Percentiles rank a stretch among this genome's conserved stretches.
phyloP scores from a whole-genome alignment of 495 filamentous ascomycete species.

The Sordaria brevicollis region DNA sequence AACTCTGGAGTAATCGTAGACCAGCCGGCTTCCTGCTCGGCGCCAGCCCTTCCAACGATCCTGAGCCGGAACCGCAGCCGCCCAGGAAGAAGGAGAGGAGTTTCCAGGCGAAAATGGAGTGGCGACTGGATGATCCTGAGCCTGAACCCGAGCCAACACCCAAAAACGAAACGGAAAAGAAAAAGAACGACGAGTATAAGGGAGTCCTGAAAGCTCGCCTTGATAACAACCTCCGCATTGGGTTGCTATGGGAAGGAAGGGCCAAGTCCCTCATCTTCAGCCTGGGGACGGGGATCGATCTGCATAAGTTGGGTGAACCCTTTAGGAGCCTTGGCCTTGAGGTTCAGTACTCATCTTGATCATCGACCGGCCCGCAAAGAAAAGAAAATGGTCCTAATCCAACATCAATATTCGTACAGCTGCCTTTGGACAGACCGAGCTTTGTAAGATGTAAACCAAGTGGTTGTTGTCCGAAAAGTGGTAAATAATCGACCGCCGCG shows the following conservation, averaged over 20 bases:
- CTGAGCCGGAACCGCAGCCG: conserved; percentile 12
- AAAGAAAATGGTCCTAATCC: background rate
- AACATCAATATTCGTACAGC: background rate
- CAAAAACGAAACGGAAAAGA: background rate
- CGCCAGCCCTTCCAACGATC: conserved; percentile 11
- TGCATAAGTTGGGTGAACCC: conserved; percentile 58
- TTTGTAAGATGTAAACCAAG: background rate
- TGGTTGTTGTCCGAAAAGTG: background rate
- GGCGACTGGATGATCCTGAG: conserved; percentile 37
- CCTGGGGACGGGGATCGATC: conserved; percentile 68
- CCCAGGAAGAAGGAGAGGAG: conserved; percentile 32
- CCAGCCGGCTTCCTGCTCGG: conserved; percentile 33
- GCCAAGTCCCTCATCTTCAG: conserved; percentile 90
- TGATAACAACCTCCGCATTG: conserved; percentile 74
- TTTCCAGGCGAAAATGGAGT: conserved; percentile 45
- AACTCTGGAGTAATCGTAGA: conserved; percentile 63
- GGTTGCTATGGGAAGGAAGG: conserved; percentile 86
- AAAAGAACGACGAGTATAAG: conserved; percentile 50
- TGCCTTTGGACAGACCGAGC: background rate
- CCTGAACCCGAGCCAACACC: conserved; percentile 6
- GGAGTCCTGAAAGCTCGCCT: conserved; percentile 87
- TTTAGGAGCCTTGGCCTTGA: conserved; percentile 75
- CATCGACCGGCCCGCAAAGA: background rate
- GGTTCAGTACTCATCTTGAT: conserved; percentile 83
- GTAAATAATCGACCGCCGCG: background rate